Evolutionary conservation across 2,329 filamentous ascomycete genomes (phyloP).

Genomic region (Penicillium sp.): DNA sequence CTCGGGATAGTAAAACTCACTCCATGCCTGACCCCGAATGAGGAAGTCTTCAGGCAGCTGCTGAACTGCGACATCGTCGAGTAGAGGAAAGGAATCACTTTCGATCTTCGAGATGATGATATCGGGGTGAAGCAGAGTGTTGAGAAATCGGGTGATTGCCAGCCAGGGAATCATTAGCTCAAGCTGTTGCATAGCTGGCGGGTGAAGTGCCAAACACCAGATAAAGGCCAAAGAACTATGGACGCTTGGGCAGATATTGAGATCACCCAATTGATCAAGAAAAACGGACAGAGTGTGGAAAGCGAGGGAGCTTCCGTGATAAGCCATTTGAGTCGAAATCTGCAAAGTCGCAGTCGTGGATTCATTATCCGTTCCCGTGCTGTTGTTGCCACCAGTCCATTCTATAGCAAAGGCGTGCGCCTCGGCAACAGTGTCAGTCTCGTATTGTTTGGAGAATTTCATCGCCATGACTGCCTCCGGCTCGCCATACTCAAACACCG

Average conservation of each 20-base stretch:
- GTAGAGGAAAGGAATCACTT: constrained; percentile 41
- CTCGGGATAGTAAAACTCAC: constrained; percentile 47
- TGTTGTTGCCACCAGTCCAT: constrained; percentile 10
- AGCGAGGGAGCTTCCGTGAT: constrained; percentile 41
- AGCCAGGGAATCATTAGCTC: constrained; percentile 52
- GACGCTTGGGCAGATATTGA: constrained; percentile 54
- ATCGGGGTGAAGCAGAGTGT: constrained; percentile 48
- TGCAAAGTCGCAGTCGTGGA: constrained; percentile 5
- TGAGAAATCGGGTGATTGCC: constrained; percentile 52
- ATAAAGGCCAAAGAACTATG: constrained; percentile 57
- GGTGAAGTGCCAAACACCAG: constrained; percentile 41
- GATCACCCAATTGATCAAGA: constrained; percentile 50
- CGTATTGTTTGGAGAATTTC: constrained; percentile 24
- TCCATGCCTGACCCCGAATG: constrained; percentile 57
- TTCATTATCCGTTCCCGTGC: neutral
- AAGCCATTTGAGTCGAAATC: constrained; percentile 28
- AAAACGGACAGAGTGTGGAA: constrained; percentile 45
- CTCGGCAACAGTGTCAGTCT: constrained; percentile 13
- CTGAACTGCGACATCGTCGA: constrained; percentile 39
- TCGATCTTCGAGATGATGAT: constrained; percentile 37
- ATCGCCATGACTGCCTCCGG: constrained; percentile 32
- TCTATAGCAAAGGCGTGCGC: constrained; percentile 19
- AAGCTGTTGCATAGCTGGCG: constrained; percentile 39
- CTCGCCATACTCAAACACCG: constrained; percentile 56
- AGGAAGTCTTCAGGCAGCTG: constrained; percentile 60